Base-by-base conservation (phyloP, 2,329 filamentous ascomycete genomes). In the Ophiostoma angusticollis region DNA sequence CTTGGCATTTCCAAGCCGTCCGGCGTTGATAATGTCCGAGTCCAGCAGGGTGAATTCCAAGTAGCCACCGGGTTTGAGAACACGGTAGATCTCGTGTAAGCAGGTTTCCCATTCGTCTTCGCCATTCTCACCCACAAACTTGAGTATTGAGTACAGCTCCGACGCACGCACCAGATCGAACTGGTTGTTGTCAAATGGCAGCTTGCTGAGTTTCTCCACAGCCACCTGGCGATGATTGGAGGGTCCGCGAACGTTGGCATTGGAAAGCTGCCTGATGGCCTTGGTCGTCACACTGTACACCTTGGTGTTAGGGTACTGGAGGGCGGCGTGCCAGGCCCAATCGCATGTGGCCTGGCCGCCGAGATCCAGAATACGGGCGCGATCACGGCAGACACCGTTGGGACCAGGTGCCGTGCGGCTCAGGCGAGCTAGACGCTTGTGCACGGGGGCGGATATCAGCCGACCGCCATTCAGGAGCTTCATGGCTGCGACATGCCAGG, bases 311-410 rank as follows among this genome's bases (percentile, higher is more conserved):
- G 84, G 84, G 58, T 87, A 91, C 56, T 89, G 80, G 35, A 83
- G 69, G 1, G 91, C 86, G 42, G 85, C 82, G 54, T 91, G 79
- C 91, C 91, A 98, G 17, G 84, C 89, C 91, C 91, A 98, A 58
- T 93, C 86, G 54, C 85, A 89, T 12, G 82, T 76, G 0, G 80
- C 70, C 54, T 89, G 79, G 31, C 87, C 87, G 35, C 84, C 86
- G 24, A 95, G 76, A 54, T 96, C 89, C 19, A 96, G 72, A 41
- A 95, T 80, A 24, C 81, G 68, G 4, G 77, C 63, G 18, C 77
- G 70, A 42, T 72, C 63, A 13, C 45, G 63, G 37, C 59, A 54
- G 14, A 59, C 56, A 17, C 67, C 67, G 30, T 64, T 53, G 22
- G 56, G 51, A n/a, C 58, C 59, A 3, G 62, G 58, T 2, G 61